Conservation (phyloP, 495 filamentous ascomycete genomes). For the Oidiodendron maius region DNA sequence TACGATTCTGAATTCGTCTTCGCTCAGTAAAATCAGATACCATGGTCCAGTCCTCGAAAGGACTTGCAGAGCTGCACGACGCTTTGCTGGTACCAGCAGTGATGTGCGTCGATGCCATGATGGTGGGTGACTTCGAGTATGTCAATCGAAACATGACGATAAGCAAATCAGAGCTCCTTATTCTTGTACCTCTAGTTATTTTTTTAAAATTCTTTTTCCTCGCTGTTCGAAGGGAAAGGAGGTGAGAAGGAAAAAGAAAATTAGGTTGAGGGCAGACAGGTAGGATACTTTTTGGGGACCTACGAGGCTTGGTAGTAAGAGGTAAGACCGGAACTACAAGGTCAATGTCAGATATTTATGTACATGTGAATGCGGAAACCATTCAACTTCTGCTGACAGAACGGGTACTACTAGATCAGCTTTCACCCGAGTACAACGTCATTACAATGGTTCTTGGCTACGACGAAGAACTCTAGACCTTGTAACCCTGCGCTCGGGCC, state of each 20-base stretch:
- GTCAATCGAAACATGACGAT: conserved; percentile 32
- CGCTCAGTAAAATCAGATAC: conserved; percentile 95
- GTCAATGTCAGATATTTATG: conserved; percentile 17
- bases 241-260: neutral
- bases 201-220: too few species aligned
- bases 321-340: conserved; percentile 12
- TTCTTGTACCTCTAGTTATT: too few species aligned
- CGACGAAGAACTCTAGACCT: too few species aligned
- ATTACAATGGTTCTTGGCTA: too few species aligned
- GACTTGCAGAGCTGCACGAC: conserved; percentile 92
- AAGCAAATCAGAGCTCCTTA: too few species aligned
- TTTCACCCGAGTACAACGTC: too few species aligned
- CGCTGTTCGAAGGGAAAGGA: neutral
- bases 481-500: too few species aligned
- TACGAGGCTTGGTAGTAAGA: neutral
- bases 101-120: conserved; percentile 49
- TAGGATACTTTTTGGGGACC: neutral
- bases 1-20: conserved; percentile 92
- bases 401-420: conserved; percentile 9
- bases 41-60: conserved; percentile 98
- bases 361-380: conserved; percentile 21
- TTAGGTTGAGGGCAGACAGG: neutral
- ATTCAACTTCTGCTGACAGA: conserved; percentile 9
- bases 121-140: conserved; percentile 33
- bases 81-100: conserved; percentile 79